phyloP scores from a whole-genome alignment of 805 yeast species.

The Candida morakotiae region DNA sequence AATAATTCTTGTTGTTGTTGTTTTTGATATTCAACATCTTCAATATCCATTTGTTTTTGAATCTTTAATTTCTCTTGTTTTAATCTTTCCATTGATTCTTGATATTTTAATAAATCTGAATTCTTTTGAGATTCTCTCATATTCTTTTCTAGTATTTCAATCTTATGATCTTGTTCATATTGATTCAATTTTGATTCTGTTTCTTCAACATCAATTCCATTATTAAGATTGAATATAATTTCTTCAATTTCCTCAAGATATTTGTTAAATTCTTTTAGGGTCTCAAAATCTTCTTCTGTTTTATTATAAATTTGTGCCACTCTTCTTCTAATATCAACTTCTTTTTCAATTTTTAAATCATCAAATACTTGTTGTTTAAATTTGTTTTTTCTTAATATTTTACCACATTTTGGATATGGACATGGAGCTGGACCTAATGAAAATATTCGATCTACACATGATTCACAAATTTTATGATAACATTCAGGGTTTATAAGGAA shows the following conservation, averaged over 20 bases:
- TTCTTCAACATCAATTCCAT: conserved; percentile 62
- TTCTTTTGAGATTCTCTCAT: conserved; percentile 55
- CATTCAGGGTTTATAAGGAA: conserved; percentile 96
- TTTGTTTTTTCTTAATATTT: conserved; percentile 78
- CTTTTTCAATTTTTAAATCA: conserved; percentile 84
- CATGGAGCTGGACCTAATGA: conserved; percentile 95
- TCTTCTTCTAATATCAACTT: conserved; percentile 83
- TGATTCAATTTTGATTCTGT: conserved; percentile 64
- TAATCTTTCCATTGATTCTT: conserved; percentile 48
- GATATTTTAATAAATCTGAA: conserved; percentile 67
- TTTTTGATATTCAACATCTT: conserved; percentile 36
- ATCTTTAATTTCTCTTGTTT: conserved; percentile 64
- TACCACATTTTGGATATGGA: conserved; percentile 89
- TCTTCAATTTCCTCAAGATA: conserved; percentile 84
- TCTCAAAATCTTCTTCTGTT: conserved; percentile 65
- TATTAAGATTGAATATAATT: conserved; percentile 69
- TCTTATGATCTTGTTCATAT: conserved; percentile 71
- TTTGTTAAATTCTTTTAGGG: conserved; percentile 58
- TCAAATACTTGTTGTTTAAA: conserved; percentile 93
- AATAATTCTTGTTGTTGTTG: conserved; percentile 40
- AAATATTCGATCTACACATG: conserved; percentile 94
- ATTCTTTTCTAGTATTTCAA: conserved; percentile 72
- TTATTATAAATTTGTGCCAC: conserved; percentile 78
- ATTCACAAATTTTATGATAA: conserved; percentile 94
- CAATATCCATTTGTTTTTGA: conserved; percentile 54